A percentile compares a stretch with the other conserved stretches of the same genome.
phyloP scores from a whole-genome alignment of 1,284 basidiomycete genomes.

The Microbotryum saponariae region DNA sequence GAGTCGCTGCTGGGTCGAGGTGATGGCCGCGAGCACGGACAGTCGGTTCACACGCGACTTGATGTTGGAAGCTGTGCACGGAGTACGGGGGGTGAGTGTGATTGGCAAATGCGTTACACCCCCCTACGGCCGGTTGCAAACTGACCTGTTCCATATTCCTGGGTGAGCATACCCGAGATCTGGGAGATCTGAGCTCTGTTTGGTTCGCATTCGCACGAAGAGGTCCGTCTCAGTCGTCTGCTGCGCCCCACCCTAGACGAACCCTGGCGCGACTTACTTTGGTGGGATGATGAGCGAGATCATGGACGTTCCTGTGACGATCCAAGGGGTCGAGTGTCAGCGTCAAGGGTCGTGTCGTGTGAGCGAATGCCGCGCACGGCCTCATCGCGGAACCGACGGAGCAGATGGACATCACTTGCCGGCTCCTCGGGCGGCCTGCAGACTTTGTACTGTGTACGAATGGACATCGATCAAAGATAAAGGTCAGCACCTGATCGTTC shows the following conservation, averaged over 20 bases:
- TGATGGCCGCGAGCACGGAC: constrained; percentile 95
- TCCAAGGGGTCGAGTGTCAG: too few species aligned
- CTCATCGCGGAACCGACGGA: too few species aligned
- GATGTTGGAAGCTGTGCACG: constrained; percentile 91
- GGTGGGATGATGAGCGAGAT: constrained; percentile 96
- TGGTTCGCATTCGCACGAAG: background rate
- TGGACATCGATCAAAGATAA: too few species aligned
- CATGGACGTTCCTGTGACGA: constrained; percentile 76
- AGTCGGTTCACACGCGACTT: constrained; percentile 98
- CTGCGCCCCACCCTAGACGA: background rate
- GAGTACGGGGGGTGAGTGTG: background rate
- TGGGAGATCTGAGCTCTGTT: constrained; percentile 84
- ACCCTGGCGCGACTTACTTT: constrained; percentile 49
- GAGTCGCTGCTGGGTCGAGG: constrained; percentile 95
- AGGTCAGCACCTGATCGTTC: background rate
- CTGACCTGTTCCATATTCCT: constrained; percentile 66
- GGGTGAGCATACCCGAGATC: constrained; percentile 88
- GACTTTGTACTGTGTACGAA: constrained; percentile 22
- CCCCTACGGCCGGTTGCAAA: background rate
- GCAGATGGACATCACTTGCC: constrained; percentile 6
- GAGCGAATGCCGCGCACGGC: too few species aligned
- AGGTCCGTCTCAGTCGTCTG: background rate
- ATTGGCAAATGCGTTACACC: too few species aligned
- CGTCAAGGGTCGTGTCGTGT: too few species aligned
- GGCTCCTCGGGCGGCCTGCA: constrained; percentile 76